Percentiles rank a stretch among this genome's conserved stretches.
These are phyloP conservation scores for Vitellaria paradoxa DNA, from an alignment of 179 eudicot genomes.

Conservation along the genomic window DNA sequence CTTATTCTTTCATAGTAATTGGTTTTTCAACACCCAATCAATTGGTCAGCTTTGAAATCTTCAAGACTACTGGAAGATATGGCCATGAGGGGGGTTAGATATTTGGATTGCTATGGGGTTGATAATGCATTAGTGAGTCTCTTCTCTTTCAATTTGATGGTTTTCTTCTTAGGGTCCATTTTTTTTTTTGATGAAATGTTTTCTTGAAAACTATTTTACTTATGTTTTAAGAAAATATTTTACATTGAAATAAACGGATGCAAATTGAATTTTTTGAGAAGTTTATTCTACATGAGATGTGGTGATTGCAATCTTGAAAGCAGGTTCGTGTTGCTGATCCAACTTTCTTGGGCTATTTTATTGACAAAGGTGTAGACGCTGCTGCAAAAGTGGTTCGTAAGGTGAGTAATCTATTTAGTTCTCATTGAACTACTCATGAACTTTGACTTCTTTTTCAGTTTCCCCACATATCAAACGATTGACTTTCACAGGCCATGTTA, in stretches of 20 bases:
- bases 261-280: not conserved
- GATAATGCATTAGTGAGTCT: constrained; percentile 87
- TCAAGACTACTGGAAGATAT: constrained; percentile 90
- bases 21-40: constrained; percentile 11
- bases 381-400: constrained; percentile 95
- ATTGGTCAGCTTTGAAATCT: constrained; percentile 70
- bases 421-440: not conserved
- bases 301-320: constrained; percentile 14
- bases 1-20: constrained; percentile 14
- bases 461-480: not conserved
- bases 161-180: not conserved
- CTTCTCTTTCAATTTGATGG: constrained; percentile 12
- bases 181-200: too few relatives aligned
- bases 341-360: constrained; percentile 92
- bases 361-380: constrained; percentile 76
- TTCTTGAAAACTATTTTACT: too few relatives aligned
- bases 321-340: constrained; percentile 99
- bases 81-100: constrained; percentile 84
- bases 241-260: too few relatives aligned
- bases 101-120: constrained; percentile 94
- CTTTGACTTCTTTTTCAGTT: not conserved
- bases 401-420: constrained; percentile 26
- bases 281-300: constrained; percentile 12
- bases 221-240: too few relatives aligned
- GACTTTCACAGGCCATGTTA: not conserved